phyloP scores from a whole-genome alignment of 2,329 filamentous ascomycete species.

The Phialocephala subalpina region DNA sequence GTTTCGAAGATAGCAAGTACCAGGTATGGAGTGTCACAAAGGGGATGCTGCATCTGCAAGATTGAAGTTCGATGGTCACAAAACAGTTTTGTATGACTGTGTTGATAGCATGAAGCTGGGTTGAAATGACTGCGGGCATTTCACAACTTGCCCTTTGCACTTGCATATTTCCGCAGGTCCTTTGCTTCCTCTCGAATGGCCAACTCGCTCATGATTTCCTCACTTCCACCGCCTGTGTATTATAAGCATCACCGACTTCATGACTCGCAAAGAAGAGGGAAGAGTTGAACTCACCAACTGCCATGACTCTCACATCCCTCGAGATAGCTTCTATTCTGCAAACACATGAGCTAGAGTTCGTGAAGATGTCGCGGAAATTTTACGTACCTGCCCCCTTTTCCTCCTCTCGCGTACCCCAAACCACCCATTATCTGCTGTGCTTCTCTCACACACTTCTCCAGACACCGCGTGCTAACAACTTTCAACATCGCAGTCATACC shows the following conservation, averaged over 20 bases:
- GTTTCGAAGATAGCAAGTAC: too few relatives aligned
- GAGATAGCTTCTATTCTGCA: slow-evolving; percentile 60
- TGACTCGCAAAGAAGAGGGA: not conserved
- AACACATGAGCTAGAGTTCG: slow-evolving; percentile 17
- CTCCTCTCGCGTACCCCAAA: slow-evolving; percentile 57
- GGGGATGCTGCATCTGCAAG: too few relatives aligned
- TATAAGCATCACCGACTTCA: slow-evolving; percentile 16
- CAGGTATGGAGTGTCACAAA: too few relatives aligned
- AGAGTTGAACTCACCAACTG: slow-evolving; percentile 40
- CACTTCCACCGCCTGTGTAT: slow-evolving; percentile 42
- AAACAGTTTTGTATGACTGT: not conserved
- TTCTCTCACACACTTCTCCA: slow-evolving; percentile 61
- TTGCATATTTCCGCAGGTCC: slow-evolving; percentile 38
- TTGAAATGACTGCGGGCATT: not conserved
- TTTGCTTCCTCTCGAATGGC: slow-evolving; percentile 44
- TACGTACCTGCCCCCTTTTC: slow-evolving; percentile 51
- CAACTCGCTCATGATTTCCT: slow-evolving; percentile 45
- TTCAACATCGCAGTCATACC: slow-evolving; percentile 61
- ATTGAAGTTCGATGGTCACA: not conserved
- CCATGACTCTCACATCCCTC: slow-evolving; percentile 58
- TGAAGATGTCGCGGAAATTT: not conserved
- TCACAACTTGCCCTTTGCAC: slow-evolving; percentile 32
- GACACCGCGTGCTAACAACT: slow-evolving; percentile 58
- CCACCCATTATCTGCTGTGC: slow-evolving; percentile 64
- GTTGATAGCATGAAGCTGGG: not conserved